Conservation (phyloP, 2,329 filamentous ascomycete genomes). For the Hysterium pulicare region DNA sequence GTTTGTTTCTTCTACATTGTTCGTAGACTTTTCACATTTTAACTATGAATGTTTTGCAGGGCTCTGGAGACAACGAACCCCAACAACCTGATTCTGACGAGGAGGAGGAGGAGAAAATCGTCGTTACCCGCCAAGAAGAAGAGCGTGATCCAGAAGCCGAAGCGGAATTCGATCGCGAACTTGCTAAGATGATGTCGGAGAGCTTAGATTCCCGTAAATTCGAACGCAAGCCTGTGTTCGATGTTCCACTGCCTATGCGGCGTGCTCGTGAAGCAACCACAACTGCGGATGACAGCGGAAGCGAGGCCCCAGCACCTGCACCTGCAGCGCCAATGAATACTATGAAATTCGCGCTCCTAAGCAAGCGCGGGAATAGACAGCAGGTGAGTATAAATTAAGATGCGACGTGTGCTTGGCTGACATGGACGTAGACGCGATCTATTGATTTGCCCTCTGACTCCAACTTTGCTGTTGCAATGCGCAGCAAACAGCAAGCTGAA, state of each 20-base stretch:
- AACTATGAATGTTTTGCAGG: slow-evolving; percentile 24
- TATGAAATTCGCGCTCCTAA: slow-evolving; percentile 97
- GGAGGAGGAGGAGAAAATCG: slow-evolving; percentile 79
- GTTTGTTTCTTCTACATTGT: slow-evolving; percentile 20
- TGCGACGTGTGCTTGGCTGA: slow-evolving; percentile 10
- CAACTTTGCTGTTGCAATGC: slow-evolving; percentile 93
- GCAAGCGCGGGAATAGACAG: slow-evolving; percentile 92
- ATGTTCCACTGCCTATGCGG: slow-evolving; percentile 94
- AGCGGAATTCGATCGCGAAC: slow-evolving; percentile 95
- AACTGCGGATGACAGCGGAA: slow-evolving; percentile 39
- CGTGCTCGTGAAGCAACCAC: slow-evolving; percentile 57
- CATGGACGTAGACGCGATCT: slow-evolving; percentile 68
- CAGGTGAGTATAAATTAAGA: too few relatives aligned
- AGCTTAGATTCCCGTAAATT: slow-evolving; percentile 94
- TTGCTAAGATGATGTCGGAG: slow-evolving; percentile 97
- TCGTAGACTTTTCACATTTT: slow-evolving; percentile 39
- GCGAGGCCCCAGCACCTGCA: slow-evolving; percentile 37
- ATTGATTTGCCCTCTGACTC: slow-evolving; percentile 90
- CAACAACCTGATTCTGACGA: slow-evolving; percentile 57
- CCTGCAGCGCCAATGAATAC: slow-evolving; percentile 47
- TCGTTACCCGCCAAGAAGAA: slow-evolving; percentile 88
- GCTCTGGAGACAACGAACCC: slow-evolving; percentile 45
- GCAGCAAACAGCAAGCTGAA: slow-evolving; percentile 89
- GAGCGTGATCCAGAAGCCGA: slow-evolving; percentile 89
- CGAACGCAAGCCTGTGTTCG: slow-evolving; percentile 89